Percentiles rank a stretch among this genome's conserved stretches.
phyloP scores from a whole-genome alignment of 1,284 basidiomycete species.

The Ceratobasidium sp. region DNA sequence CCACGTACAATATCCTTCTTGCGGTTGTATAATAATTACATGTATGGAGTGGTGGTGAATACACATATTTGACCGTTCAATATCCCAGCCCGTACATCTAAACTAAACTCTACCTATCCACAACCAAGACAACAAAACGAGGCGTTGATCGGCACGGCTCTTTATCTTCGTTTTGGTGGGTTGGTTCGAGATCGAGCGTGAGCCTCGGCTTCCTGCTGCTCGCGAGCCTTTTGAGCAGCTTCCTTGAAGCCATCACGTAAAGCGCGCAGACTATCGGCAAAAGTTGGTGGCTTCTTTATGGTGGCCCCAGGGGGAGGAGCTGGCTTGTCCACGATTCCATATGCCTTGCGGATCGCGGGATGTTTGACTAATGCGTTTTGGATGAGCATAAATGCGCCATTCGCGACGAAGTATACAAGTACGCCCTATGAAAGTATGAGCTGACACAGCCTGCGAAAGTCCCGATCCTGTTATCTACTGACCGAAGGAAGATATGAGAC shows the following conservation, averaged over 20 bases:
- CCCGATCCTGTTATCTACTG: slow-evolving; percentile 11
- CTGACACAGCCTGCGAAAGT: neutral
- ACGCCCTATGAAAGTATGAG: slow-evolving; percentile 57
- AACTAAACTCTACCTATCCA: neutral
- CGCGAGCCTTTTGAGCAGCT: slow-evolving; percentile 26
- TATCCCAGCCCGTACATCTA: neutral
- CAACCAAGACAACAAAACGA: neutral
- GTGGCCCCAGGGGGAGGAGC: slow-evolving; percentile 35
- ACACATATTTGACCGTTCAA: too few species aligned
- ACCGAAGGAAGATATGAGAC: slow-evolving; percentile 50
- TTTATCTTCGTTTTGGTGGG: slow-evolving; percentile 20
- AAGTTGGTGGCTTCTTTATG: slow-evolving; percentile 31
- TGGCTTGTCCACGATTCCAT: slow-evolving; percentile 32
- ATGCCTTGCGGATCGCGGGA: slow-evolving; percentile 29
- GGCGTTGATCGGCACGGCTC: neutral
- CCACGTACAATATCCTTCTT: neutral
- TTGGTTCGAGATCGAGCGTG: neutral
- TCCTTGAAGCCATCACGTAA: slow-evolving; percentile 15
- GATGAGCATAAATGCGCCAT: slow-evolving; percentile 51
- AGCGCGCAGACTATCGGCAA: slow-evolving; percentile 37
- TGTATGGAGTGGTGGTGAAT: slow-evolving; percentile 13
- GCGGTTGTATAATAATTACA: neutral
- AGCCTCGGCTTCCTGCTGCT: slow-evolving; percentile 26
- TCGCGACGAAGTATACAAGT: slow-evolving; percentile 62
- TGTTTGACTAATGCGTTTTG: slow-evolving; percentile 45